Base-by-base conservation (phyloP, 208 protist genomes). In the Leishmania turanica region DNA sequence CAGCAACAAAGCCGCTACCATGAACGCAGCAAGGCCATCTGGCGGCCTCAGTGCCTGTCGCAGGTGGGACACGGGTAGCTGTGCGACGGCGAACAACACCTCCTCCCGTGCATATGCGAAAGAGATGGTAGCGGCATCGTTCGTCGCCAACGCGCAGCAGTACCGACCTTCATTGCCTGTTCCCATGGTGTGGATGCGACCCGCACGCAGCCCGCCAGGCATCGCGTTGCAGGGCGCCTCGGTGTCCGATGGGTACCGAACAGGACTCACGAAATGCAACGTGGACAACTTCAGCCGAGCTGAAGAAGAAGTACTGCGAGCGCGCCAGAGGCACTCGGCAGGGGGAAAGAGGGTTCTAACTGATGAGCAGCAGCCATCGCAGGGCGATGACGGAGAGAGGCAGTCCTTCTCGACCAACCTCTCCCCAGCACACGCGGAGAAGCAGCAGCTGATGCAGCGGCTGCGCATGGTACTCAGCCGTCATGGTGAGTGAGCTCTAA, bases 401-500 rank as follows among this genome's bases (percentile, higher is more conserved):
- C 17, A 27, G 40, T 24, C 34, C 27, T 45, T 27, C 47, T 56
- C 70, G 17, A 17, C 19, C 13, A 53, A 76, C 51, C 47, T 40
- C 7, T 17, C 49, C 47, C 6, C 72, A 42, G 27, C 72, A 45
- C 31, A 31, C 1, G 64, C 62, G 24, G 74, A 75, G 45, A 83
- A 83, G 49, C 75, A 69, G 68, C 75, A 84, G 68, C 80, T 84
- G 75, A 84, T 84, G 80, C 68, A 80, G 54, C 74, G 80, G n/a
- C 58, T 84, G 27, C 80, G 80, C 53, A 77, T 51, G 54, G 60
- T 84, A 27, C 58, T 84, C 19, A 76, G 75, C 40, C 75, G 75
- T 8, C 24, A 47, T 8, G 75, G 60, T 45, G 80, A 78, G 21
- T 83, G 49, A 75, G 49, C 24, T 60, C 21, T 72, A 42, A 72